Conservation (phyloP, 2,329 filamentous ascomycete genomes). For the Colletotrichum salicis region DNA sequence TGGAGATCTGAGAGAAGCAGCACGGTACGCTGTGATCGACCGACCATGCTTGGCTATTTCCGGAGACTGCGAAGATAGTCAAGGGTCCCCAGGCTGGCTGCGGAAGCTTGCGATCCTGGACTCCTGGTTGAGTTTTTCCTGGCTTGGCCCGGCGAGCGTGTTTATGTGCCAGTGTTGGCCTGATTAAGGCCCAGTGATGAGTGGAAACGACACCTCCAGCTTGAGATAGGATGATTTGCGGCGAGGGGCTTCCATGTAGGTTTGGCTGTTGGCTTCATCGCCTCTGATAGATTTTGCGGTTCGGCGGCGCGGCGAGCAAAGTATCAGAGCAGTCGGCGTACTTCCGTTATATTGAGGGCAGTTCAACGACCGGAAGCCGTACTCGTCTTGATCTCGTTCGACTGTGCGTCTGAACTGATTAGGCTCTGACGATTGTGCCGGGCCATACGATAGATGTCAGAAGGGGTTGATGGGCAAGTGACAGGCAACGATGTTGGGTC, state of each 20-base stretch:
- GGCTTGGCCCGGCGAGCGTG: neutral
- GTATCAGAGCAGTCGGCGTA: neutral
- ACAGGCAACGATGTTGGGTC: neutral
- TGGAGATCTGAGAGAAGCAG: constrained; percentile 4
- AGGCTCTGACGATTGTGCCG: neutral
- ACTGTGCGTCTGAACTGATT: constrained; percentile 1
- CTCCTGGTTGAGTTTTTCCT: neutral
- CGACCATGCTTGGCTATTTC: neutral
- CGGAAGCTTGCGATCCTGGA: neutral
- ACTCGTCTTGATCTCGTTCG: neutral
- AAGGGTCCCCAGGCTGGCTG: neutral
- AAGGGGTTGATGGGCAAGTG: neutral
- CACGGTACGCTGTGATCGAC: constrained; percentile 12
- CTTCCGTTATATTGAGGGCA: neutral
- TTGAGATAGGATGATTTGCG: neutral
- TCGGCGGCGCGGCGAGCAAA: neutral
- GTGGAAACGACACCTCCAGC: neutral
- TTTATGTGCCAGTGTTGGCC: neutral
- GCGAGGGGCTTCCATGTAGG: neutral
- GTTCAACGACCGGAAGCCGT: neutral
- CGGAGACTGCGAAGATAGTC: neutral
- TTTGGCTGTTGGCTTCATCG: neutral
- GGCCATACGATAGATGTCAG: neutral
- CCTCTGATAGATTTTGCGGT: neutral
- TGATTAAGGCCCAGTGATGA: neutral